A percentile compares a stretch with the other conserved stretches of the same genome.
Evolutionary conservation across 441 rosid species (phyloP).

Genomic region (Iberis amara): DNA sequence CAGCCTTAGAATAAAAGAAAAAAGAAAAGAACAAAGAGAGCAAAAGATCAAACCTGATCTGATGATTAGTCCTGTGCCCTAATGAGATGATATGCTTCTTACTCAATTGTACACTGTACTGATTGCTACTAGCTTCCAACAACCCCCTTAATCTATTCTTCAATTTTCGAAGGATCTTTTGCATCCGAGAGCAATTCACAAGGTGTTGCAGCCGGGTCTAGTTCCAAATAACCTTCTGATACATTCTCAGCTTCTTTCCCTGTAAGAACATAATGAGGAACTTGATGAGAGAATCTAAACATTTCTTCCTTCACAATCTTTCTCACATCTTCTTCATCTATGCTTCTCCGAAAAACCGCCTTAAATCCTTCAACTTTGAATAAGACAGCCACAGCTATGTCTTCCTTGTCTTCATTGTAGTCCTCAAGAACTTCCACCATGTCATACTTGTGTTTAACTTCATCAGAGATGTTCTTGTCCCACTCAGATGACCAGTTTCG

Average conservation of each 20-base stretch:
- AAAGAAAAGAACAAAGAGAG: background rate
- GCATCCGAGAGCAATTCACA: conserved; percentile 45
- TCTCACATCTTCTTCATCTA: conserved; percentile 38
- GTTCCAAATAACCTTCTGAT: conserved; percentile 63
- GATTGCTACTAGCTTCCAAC: conserved; percentile 14
- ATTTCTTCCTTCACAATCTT: conserved; percentile 68
- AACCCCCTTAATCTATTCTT: conserved; percentile 18
- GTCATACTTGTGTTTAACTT: conserved; percentile 69
- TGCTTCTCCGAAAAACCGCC: conserved; percentile 53
- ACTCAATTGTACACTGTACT: conserved; percentile 30
- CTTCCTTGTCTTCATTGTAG: conserved; percentile 48
- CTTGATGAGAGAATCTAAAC: conserved; percentile 91
- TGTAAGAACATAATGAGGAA: conserved; percentile 66
- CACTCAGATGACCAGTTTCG: conserved; percentile 87
- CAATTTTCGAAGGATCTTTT: conserved; percentile 20
- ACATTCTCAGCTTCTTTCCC: conserved; percentile 70
- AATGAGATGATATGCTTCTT: conserved; percentile 22
- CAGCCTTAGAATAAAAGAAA: conserved; percentile 11
- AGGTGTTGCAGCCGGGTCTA: conserved; percentile 95
- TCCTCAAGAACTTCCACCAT: conserved; percentile 87
- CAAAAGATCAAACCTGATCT: conserved; percentile 24
- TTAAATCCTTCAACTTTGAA: conserved; percentile 67
- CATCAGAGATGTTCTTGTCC: conserved; percentile 58
- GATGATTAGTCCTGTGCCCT: conserved; percentile 23
- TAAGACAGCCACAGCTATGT: conserved; percentile 50